Evolutionary conservation across 2,329 filamentous ascomycete species (phyloP).

Genomic region (Chalaropsis ovoidea): DNA sequence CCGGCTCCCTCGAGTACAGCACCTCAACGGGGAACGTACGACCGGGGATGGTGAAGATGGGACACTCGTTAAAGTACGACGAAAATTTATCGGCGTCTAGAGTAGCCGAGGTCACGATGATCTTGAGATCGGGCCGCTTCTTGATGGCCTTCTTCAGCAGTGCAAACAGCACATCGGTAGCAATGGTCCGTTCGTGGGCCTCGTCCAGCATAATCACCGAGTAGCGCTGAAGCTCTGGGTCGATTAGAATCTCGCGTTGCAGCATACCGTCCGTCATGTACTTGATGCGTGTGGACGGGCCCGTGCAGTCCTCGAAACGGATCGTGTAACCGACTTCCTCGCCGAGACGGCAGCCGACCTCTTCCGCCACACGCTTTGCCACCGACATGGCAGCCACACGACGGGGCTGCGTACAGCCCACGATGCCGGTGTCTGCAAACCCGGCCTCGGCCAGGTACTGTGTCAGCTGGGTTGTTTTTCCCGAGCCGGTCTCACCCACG

Average conservation of each 20-base stretch:
- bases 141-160: conserved; percentile 88
- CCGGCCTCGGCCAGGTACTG: conserved; percentile 92
- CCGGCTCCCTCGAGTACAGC: conserved; percentile 88
- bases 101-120: conserved; percentile 94
- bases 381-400: conserved; percentile 97
- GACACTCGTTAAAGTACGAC: conserved; percentile 87
- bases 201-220: conserved; percentile 98
- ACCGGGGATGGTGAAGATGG: conserved; percentile 93
- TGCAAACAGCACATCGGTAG: conserved; percentile 90
- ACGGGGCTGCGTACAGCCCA: conserved; percentile 92
- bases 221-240: conserved; percentile 79
- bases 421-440: conserved; percentile 75
- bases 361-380: conserved; percentile 89
- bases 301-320: conserved; percentile 91
- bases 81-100: conserved; percentile 97
- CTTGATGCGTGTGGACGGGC: conserved; percentile 82
- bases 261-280: conserved; percentile 99
- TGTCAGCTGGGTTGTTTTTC: conserved; percentile 93
- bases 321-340: conserved; percentile 95
- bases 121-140: conserved; percentile 72
- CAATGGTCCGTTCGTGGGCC: conserved; percentile 92
- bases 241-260: conserved; percentile 85
- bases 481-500: conserved; percentile 92
- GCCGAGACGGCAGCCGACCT: conserved; percentile 83
- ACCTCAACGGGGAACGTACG: conserved; percentile 93